A percentile compares a stretch with the other conserved stretches of the same genome.
Evolutionary conservation across 352 stramenopile species (phyloP).

Genomic region (Globisporangium iwayamae): DNA sequence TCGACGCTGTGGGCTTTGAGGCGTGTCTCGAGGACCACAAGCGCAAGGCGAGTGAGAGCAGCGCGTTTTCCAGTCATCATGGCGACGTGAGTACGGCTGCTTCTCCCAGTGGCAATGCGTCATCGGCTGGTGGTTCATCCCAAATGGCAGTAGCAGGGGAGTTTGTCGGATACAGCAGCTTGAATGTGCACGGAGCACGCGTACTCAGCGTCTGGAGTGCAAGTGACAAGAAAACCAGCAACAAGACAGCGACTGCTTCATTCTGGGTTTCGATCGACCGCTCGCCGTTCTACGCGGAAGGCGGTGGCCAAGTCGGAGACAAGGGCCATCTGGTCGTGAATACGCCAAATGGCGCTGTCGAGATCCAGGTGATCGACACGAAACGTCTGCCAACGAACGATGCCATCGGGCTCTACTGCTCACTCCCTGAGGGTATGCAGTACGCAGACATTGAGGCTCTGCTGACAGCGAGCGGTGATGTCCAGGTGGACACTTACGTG

Average conservation of each 20-base stretch:
- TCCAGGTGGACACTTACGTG: constrained; percentile 38
- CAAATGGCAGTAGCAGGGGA: constrained; percentile 8
- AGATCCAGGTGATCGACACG: constrained; percentile 38
- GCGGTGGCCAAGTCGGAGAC: constrained; percentile 76
- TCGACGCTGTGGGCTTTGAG: constrained; percentile 58
- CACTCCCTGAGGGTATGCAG: constrained; percentile 23
- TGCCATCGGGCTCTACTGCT: constrained; percentile 44
- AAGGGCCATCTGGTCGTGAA: constrained; percentile 33
- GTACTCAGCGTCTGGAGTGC: constrained; percentile 37
- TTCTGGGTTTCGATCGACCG: constrained; percentile 49
- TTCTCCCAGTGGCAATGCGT: not conserved
- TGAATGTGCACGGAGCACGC: constrained; percentile 28
- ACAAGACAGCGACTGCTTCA: not conserved
- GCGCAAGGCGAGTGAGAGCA: constrained; percentile 41
- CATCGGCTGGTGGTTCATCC: not conserved
- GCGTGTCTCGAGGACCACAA: constrained; percentile 45
- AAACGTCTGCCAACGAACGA: constrained; percentile 35
- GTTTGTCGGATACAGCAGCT: constrained; percentile 65
- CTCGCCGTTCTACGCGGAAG: constrained; percentile 77
- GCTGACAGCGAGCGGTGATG: not conserved
- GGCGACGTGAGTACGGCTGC: not conserved
- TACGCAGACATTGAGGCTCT: constrained; percentile 28
- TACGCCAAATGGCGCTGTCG: constrained; percentile 9
- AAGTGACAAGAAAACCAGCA: constrained; percentile 9
- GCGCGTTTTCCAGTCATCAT: constrained; percentile 29